phyloP scores from a whole-genome alignment of 192 early-diverging fungal genomes.

The Spizellomyces sp. region DNA sequence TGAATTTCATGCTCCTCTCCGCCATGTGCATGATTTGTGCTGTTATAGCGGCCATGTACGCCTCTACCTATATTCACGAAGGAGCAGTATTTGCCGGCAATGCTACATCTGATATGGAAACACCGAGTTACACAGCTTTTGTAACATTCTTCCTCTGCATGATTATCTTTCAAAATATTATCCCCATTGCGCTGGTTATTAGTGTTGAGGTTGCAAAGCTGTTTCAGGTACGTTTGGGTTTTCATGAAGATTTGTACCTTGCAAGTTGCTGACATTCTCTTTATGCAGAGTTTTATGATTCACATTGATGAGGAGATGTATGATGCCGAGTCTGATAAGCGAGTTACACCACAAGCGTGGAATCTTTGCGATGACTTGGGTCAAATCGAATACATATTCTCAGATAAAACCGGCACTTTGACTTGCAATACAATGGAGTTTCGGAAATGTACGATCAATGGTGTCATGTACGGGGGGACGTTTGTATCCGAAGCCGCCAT shows the following conservation, averaged over 20 bases:
- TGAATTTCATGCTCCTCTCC: constrained; percentile 56
- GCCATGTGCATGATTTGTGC: constrained; percentile 55
- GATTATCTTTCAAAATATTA: constrained; percentile 95
- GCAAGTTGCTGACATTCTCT: neutral
- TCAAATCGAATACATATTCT: constrained; percentile 95
- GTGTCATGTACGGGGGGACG: constrained; percentile 74
- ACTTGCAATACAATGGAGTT: constrained; percentile 98
- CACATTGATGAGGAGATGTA: constrained; percentile 90
- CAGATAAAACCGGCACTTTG: constrained; percentile 95
- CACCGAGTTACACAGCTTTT: constrained; percentile 37
- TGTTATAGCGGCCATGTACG: constrained; percentile 46
- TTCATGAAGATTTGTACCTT: neutral
- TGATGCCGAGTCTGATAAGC: constrained; percentile 58
- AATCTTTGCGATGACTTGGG: constrained; percentile 96
- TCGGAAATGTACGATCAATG: constrained; percentile 87
- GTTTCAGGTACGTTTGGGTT: constrained; percentile 58
- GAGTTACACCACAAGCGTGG: constrained; percentile 78
- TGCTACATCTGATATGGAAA: constrained; percentile 13
- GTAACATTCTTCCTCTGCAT: constrained; percentile 64
- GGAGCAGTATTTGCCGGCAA: constrained; percentile 47
- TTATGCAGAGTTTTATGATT: constrained; percentile 80
- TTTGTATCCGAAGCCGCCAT: constrained; percentile 39
- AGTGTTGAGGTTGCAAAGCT: constrained; percentile 92
- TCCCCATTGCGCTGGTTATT: constrained; percentile 95
- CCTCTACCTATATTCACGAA: constrained; percentile 46